These are phyloP conservation scores for Senna tora DNA, from an alignment of 306 rosid species.

Conservation along the genomic window DNA sequence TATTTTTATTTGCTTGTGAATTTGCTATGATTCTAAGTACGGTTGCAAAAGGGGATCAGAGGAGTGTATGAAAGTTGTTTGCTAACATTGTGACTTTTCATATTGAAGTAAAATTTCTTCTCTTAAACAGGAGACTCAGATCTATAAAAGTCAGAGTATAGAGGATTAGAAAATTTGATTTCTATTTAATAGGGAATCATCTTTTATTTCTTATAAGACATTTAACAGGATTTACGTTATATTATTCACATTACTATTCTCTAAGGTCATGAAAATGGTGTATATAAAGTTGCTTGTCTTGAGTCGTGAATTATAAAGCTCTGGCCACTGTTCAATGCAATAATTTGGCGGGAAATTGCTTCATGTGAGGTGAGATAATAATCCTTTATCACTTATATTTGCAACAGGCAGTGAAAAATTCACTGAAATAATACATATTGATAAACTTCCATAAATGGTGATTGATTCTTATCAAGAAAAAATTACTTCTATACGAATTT, in stretches of 20 bases:
- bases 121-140: not conserved
- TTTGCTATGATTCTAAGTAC: conserved; percentile 13
- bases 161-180: conserved; percentile 1
- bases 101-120: not conserved
- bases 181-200: not conserved
- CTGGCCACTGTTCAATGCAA: not conserved
- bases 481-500: not conserved
- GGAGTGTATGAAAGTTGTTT: conserved; percentile 9
- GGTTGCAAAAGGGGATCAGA: conserved; percentile 12
- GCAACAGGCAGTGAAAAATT: not conserved
- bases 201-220: no score
- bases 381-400: not conserved
- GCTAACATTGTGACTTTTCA: conserved; percentile 12
- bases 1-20: conserved; percentile 19
- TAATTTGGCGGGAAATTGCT: not conserved
- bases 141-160: not conserved
- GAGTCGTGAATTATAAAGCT: conserved; percentile 3
- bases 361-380: not conserved
- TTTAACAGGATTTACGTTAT: not conserved
- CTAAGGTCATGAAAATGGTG: not conserved
- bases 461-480: not conserved
- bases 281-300: conserved; percentile 22
- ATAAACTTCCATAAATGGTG: not conserved
- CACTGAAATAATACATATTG: not conserved
- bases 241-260: not conserved